These are phyloP conservation scores for Ilyonectria destructans DNA, from an alignment of 2,329 filamentous ascomycete species.

Conservation along the genomic window DNA sequence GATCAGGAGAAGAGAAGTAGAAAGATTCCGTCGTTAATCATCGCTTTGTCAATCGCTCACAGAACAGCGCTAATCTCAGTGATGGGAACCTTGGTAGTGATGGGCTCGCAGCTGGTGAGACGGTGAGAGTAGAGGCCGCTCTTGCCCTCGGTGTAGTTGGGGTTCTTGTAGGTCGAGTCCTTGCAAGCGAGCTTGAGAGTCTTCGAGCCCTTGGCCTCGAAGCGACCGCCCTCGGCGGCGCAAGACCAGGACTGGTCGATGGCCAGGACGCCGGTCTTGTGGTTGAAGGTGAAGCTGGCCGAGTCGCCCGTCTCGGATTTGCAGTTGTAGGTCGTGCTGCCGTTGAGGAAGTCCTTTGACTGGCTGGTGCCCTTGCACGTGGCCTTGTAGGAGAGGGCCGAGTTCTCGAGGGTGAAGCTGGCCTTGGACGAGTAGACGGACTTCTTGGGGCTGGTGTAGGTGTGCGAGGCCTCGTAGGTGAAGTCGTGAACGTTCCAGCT, in stretches of 20 bases:
- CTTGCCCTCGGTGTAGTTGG: slow-evolving; percentile 50
- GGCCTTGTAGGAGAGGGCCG: slow-evolving; percentile 58
- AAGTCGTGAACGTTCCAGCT: slow-evolving; percentile 63
- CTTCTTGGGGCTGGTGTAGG: slow-evolving; percentile 66
- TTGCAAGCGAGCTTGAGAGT: slow-evolving; percentile 49
- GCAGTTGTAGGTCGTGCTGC: slow-evolving; percentile 63
- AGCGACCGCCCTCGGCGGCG: slow-evolving; percentile 56
- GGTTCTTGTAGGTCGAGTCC: slow-evolving; percentile 50
- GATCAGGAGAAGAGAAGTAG: slow-evolving; percentile 12
- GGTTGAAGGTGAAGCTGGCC: slow-evolving; percentile 62
- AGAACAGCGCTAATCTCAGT: slow-evolving; percentile 50
- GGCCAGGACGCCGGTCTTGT: slow-evolving; percentile 55
- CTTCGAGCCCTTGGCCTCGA: slow-evolving; percentile 50
- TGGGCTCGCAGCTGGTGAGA: slow-evolving; percentile 48
- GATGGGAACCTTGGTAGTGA: slow-evolving; percentile 47
- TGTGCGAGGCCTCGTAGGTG: slow-evolving; percentile 64
- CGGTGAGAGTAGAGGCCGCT: slow-evolving; percentile 51
- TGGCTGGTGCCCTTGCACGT: slow-evolving; percentile 61
- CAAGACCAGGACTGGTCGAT: slow-evolving; percentile 68
- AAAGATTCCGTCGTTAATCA: background rate
- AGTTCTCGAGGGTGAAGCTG: slow-evolving; percentile 66
- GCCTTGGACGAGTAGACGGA: slow-evolving; percentile 64
- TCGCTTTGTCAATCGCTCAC: slow-evolving; percentile 25
- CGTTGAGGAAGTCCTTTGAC: slow-evolving; percentile 66
- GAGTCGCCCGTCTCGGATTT: slow-evolving; percentile 45